Conservation (phyloP, 73 alveolate species). For the Paramecium bursaria region DNA sequence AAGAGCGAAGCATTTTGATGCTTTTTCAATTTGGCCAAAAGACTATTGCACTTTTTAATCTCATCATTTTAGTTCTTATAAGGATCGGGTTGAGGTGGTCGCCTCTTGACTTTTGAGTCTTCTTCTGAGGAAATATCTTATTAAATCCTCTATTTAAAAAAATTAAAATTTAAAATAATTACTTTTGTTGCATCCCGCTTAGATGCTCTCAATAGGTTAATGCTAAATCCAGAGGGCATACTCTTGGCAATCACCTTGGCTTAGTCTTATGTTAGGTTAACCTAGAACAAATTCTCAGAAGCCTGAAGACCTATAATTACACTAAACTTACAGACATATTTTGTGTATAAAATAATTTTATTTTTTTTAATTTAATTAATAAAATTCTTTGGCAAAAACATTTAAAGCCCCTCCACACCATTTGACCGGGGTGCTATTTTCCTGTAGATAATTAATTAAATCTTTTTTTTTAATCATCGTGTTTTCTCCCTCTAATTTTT, state of each 20-base stretch:
- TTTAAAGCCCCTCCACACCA: not conserved
- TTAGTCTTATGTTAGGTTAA: conserved; percentile 7
- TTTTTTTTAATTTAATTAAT: too few relatives aligned
- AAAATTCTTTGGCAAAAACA: not conserved
- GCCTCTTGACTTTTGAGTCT: conserved; percentile 28
- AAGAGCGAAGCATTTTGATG: conserved; percentile 37
- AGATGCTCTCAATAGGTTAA: not conserved
- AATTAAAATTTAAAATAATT: not conserved
- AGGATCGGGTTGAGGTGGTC: conserved; percentile 11
- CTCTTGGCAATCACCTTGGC: conserved; percentile 50
- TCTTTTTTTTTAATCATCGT: too few relatives aligned
- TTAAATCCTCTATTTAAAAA: conserved; percentile 24
- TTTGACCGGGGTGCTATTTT: not conserved
- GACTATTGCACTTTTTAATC: not conserved
- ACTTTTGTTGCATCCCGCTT: conserved; percentile 30
- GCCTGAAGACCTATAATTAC: conserved; percentile 34
- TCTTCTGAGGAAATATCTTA: conserved; percentile 45
- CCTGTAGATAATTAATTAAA: not conserved
- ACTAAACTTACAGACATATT: conserved; percentile 16
- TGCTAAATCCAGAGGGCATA: conserved; percentile 49
- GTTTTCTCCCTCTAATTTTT: too few relatives aligned
- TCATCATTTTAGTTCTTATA: conserved; percentile 11
- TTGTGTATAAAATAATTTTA: too few relatives aligned
- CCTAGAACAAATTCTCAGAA: conserved; percentile 24
- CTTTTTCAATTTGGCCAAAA: conserved; percentile 21